phyloP scores from a whole-genome alignment of 169 alveolate species.

The Cryptosporidium sp. region DNA sequence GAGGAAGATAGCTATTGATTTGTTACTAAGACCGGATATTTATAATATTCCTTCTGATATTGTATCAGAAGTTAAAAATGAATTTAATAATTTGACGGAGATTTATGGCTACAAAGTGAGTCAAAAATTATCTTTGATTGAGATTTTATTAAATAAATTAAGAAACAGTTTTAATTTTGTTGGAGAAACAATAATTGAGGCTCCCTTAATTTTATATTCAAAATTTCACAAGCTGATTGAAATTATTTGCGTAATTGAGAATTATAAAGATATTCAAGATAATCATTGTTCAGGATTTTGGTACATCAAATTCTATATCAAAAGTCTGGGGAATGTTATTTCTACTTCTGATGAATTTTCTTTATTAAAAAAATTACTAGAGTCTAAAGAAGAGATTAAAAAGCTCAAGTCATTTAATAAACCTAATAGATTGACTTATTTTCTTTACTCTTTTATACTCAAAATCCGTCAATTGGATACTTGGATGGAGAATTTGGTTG shows the following conservation, averaged over 20 bases:
- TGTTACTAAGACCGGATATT: slow-evolving; percentile 16
- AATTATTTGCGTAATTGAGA: slow-evolving; percentile 8
- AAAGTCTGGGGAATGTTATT: neutral
- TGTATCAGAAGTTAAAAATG: neutral
- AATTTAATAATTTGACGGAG: neutral
- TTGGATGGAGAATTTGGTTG: slow-evolving; percentile 12
- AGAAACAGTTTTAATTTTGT: slow-evolving; percentile 35
- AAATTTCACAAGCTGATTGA: slow-evolving; percentile 36
- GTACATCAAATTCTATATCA: slow-evolving; percentile 15
- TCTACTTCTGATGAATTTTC: neutral
- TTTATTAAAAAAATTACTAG: neutral
- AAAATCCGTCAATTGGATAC: neutral
- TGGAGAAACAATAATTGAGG: neutral
- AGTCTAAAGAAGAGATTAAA: slow-evolving; percentile 9
- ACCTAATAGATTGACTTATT: neutral
- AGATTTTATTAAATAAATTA: slow-evolving; percentile 8
- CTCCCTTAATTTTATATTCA: slow-evolving; percentile 24
- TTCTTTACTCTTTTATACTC: neutral
- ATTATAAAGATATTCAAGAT: neutral
- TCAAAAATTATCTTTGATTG: slow-evolving; percentile 22
- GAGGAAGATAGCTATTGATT: slow-evolving; percentile 19
- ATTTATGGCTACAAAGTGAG: slow-evolving; percentile 5
- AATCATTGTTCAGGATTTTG: slow-evolving; percentile 10
- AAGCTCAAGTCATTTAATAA: neutral
- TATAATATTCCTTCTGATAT: neutral